Evolutionary conservation across 2,329 filamentous ascomycete species (phyloP), one percentile per base, ranked within the genome.

Genomic region (Exophiala phaeomuriformis): DNA sequence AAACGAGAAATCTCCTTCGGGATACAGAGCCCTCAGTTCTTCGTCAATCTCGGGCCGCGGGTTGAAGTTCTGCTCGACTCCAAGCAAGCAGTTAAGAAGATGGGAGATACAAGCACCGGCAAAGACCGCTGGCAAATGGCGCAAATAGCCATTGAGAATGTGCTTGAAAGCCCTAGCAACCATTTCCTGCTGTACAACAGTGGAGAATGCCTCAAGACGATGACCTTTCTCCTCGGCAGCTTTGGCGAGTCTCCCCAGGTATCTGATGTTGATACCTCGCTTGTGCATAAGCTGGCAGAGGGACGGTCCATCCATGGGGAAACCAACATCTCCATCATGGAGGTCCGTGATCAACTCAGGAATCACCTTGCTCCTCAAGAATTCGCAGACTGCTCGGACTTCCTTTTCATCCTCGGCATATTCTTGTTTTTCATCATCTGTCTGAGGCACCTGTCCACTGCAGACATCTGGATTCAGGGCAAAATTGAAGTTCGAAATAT

Each of bases 261-360:
- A 98, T 65, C 94, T 83, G 58, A 97, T 80, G 74, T 98, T 98
- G 75, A 98, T 90, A 72, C 93, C 93, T 40, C 91, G 88, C 77
- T 95, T 95, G 76, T 98, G 93, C 66, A 98, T 78, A 48, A 96
- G 80, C 61, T 84, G 83, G 64, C 86, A 88, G 54, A 98, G 77
- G 19, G 91, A 96, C 65, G 87, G 82, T n/a, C 93, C 93, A 64
- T 98, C 94, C 89, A 97, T 96, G 8, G 93, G 93, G 75, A 97
- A 97, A 64, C 91, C 93, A 61, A 95, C 85, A 63, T 98, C 91
- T 4, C 89, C 90, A 61, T 95, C 88, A 66, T 86, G 85, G 54
- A 98, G 80, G 65, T 98, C 91, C 58, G 85, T 83, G 53, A 97
- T 72, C 53, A 98, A 77, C 52, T 86, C 82, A n/a, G 91, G 90